Evolutionary conservation across 1,284 basidiomycete species (phyloP).

Genomic region (Irpex sp.): DNA sequence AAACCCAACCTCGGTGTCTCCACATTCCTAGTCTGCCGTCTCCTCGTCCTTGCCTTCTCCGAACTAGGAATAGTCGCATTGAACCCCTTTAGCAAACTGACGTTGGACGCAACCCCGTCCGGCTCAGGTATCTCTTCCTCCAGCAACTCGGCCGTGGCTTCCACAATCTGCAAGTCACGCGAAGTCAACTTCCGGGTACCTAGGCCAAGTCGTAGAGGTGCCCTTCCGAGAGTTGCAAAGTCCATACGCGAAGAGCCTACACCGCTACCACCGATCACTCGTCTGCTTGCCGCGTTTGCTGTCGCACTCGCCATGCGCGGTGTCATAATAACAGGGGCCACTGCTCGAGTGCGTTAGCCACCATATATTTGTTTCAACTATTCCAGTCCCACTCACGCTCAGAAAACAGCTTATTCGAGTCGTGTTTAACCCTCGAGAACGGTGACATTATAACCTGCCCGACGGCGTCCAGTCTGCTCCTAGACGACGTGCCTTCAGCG

Average conservation of each 20-base stretch:
- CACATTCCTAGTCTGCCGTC: constrained; percentile 78
- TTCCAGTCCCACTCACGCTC: constrained; percentile 52
- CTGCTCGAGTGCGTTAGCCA: constrained; percentile 35
- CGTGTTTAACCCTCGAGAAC: constrained; percentile 58
- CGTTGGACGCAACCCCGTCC: constrained; percentile 57
- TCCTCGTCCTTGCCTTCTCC: constrained; percentile 69
- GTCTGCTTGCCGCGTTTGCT: constrained; percentile 54
- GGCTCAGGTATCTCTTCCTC: constrained; percentile 65
- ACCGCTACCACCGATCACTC: constrained; percentile 35
- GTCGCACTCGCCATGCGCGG: constrained; percentile 73
- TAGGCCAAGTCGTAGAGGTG: constrained; percentile 65
- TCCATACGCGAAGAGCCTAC: constrained; percentile 45
- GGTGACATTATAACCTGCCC: constrained; percentile 66
- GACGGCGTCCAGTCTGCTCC: constrained; percentile 52
- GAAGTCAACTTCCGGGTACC: constrained; percentile 70
- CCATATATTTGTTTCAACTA: background rate
- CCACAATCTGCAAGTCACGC: constrained; percentile 79
- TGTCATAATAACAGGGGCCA: constrained; percentile 89
- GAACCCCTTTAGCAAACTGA: constrained; percentile 83
- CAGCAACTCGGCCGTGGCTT: constrained; percentile 79
- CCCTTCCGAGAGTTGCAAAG: constrained; percentile 71
- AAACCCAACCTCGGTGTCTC: constrained; percentile 76
- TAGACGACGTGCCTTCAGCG: constrained; percentile 21
- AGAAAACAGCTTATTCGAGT: constrained; percentile 66
- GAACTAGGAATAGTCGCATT: constrained; percentile 89